Percentiles rank a stretch among this genome's conserved stretches.
phyloP scores from a whole-genome alignment of 495 filamentous ascomycete species.

The Acidiella bohemica region DNA sequence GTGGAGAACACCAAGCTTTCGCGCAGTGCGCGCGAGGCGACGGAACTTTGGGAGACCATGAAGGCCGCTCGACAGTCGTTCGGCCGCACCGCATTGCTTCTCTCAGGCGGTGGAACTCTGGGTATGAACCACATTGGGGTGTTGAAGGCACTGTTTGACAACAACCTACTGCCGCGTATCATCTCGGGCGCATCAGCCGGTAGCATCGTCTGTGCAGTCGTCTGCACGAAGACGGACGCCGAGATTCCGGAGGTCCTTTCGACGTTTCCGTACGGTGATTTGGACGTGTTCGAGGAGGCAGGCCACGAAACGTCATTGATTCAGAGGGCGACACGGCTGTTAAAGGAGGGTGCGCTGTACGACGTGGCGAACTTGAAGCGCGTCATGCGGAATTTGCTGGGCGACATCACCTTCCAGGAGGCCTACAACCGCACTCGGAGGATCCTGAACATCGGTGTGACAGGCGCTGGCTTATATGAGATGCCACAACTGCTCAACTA shows the following conservation, averaged over 20 bases:
- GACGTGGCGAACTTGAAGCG: conserved; percentile 67
- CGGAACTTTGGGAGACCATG: conserved; percentile 60
- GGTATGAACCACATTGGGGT: conserved; percentile 96
- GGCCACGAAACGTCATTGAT: conserved; percentile 45
- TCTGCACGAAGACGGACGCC: conserved; percentile 71
- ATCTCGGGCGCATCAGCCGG: conserved; percentile 90
- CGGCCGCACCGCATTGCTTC: conserved; percentile 70
- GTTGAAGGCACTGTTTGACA: conserved; percentile 69
- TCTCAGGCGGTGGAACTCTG: conserved; percentile 86
- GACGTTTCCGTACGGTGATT: conserved; percentile 64
- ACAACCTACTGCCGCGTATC: conserved; percentile 68
- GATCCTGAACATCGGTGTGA: conserved; percentile 88
- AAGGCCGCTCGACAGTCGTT: conserved; percentile 72
- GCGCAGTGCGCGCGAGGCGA: conserved; percentile 34
- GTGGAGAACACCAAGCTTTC: conserved; percentile 43
- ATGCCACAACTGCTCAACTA: conserved; percentile 81
- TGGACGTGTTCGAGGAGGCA: conserved; percentile 69
- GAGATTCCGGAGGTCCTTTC: conserved; percentile 63
- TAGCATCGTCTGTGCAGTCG: conserved; percentile 79
- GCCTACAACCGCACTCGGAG: conserved; percentile 83
- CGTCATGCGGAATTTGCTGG: conserved; percentile 66
- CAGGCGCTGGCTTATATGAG: conserved; percentile 74
- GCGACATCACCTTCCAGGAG: conserved; percentile 88
- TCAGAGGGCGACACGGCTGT: conserved; percentile 55
- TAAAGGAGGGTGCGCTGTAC: conserved; percentile 70